Conservation (phyloP, 164 flowering plant genomes). For the Santalum album region DNA sequence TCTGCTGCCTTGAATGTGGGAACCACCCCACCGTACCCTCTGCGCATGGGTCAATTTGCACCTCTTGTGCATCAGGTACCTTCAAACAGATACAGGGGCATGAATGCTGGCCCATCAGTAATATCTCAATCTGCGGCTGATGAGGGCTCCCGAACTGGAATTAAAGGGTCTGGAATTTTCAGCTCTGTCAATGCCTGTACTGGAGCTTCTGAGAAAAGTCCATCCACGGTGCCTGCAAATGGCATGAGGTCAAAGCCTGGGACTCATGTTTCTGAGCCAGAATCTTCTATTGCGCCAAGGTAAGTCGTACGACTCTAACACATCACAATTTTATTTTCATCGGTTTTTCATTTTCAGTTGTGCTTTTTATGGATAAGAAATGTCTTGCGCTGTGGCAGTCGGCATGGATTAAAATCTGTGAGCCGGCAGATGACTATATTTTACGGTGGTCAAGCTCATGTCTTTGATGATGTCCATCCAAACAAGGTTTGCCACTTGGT, state of each 20-base stretch:
- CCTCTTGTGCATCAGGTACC: conserved; percentile 40
- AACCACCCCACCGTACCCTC: conserved; percentile 30
- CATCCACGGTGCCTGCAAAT: conserved; percentile 24
- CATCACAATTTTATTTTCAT: neutral
- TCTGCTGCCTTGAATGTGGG: conserved; percentile 30
- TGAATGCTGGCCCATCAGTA: conserved; percentile 42
- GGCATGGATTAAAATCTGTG: conserved; percentile 31
- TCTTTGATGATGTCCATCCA: conserved; percentile 91
- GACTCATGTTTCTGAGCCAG: conserved; percentile 31
- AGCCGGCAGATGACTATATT: conserved; percentile 90
- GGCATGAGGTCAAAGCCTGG: conserved; percentile 36
- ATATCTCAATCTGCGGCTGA: conserved; percentile 79
- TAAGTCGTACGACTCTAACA: too few species aligned
- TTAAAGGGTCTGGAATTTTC: conserved; percentile 68
- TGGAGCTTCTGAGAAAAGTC: conserved; percentile 30
- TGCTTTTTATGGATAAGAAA: neutral
- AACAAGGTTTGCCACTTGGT: conserved; percentile 48
- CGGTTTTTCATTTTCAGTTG: neutral
- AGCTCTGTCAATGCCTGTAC: conserved; percentile 32
- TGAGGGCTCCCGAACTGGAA: conserved; percentile 97
- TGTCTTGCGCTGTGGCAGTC: conserved; percentile 29
- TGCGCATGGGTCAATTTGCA: conserved; percentile 36
- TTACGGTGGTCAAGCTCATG: conserved; percentile 94
- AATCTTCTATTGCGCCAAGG: conserved; percentile 39
- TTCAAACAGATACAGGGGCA: conserved; percentile 45